Base-by-base conservation (phyloP, 2,329 filamentous ascomycete species). In the Microcyclospora tardicrescens region DNA sequence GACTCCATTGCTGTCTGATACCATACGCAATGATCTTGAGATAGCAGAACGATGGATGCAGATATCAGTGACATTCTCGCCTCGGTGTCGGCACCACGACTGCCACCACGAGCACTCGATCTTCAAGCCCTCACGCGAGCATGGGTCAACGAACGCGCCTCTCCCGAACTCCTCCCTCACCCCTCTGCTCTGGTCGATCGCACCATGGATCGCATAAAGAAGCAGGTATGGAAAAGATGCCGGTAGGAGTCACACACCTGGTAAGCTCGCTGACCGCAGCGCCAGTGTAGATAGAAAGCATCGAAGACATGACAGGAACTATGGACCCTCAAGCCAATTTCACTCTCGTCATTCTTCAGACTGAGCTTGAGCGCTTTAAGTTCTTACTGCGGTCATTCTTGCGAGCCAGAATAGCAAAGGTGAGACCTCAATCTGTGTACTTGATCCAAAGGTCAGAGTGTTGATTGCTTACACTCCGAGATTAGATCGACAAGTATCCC, bases 321-420 rank as follows among this genome's bases (percentile, higher is more conserved):
- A 81, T 87, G 76, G 86, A 93, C 54, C 82, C 87, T 34, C 86
- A 83, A 61, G 80, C 84, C 47, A 96, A 94, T 59, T 94, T 98
- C 60, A 77, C 78, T 44, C 78, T 96, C 55, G 94, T 95, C 35
- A 81, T 98, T 45, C 79, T 95, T 39, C 91, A 98, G 67, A 96
- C 93, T 6, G 91, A 98, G 64, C 74, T 98, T 39, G 87, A 95
- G 60, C 73, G 91, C 34, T 93, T 84, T 63, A 94, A 94, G 64
- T 98, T 86, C 56, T 71, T 98, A 15, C 74, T 96, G 13, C 73
- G 91, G 43, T 81, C 82, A 47, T 81, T 89, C 48, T 63, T 98
- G 40, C 73, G 93, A 38, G 79, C 83, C 9, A 73, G 91, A n/a
- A 78, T 96, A 41, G 77, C 83, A 38, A 96, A 98, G 73, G 83